Evolutionary conservation across 192 early-diverging fungal genomes (phyloP).

Genomic region (Coemansia sp.): DNA sequence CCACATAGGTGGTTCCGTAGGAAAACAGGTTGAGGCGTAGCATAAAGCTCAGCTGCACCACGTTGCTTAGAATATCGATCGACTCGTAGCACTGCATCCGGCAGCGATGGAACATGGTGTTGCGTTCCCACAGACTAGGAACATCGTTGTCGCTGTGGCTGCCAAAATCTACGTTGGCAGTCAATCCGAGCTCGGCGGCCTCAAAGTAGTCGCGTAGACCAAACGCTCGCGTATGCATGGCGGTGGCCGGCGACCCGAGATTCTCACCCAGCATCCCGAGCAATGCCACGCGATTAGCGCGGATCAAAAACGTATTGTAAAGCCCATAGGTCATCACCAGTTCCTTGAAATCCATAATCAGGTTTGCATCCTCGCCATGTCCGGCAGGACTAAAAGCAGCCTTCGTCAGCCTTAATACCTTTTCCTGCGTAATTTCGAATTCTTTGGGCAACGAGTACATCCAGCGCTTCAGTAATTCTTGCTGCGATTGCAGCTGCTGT

Average conservation of each 20-base stretch:
- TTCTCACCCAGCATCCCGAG: slow-evolving; percentile 41
- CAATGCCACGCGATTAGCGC: slow-evolving; percentile 49
- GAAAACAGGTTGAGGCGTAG: slow-evolving; percentile 46
- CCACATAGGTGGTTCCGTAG: slow-evolving; percentile 46
- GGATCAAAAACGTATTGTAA: slow-evolving; percentile 47
- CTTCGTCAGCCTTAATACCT: slow-evolving; percentile 22
- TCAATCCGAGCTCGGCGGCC: slow-evolving; percentile 13
- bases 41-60: slow-evolving; percentile 48
- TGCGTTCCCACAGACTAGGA: slow-evolving; percentile 38
- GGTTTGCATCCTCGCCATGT: slow-evolving; percentile 22
- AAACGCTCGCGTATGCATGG: slow-evolving; percentile 48
- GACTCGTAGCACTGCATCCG: slow-evolving; percentile 51
- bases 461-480: slow-evolving; percentile 49
- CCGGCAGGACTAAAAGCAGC: slow-evolving; percentile 4
- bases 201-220: slow-evolving; percentile 51
- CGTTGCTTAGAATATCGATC: slow-evolving; percentile 41
- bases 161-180: background rate
- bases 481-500: slow-evolving; percentile 32
- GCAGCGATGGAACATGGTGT: slow-evolving; percentile 42
- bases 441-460: slow-evolving; percentile 49
- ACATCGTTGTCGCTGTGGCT: slow-evolving; percentile 10
- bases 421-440: slow-evolving; percentile 46
- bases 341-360: slow-evolving; percentile 53
- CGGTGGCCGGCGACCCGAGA: slow-evolving; percentile 30
- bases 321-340: slow-evolving; percentile 49